Evolutionary conservation across 176 grass and related monocot genomes (phyloP), one percentile per base, ranked within the genome.

Genomic region (Zizania latifolia): DNA sequence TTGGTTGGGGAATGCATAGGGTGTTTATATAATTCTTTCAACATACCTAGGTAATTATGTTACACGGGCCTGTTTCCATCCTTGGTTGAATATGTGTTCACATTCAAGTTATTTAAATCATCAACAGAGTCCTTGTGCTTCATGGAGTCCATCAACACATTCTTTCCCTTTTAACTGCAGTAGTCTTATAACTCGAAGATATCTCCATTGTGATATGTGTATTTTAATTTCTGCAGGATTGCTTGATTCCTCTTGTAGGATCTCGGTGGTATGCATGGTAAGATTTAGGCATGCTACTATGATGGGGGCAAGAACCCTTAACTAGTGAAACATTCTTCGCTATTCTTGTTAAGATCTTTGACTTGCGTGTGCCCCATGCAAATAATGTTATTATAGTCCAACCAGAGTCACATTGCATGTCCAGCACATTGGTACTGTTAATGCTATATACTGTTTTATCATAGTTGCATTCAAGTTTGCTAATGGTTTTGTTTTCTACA

Each of bases 211-310:
- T 99, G 95, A 99, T 92, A 88, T 22, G 64, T 92, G 83, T 84
- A 92, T 89, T 92, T 91, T 82, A 94, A 92, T 98, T 91, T 98
- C 84, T 99, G 95, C 95, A 99, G 95, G 95, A 77, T 86, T 93
- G 21, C 87, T 85, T 86, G 77, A 85, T 80, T 89, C 75, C 82
- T 86, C 86, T 72, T 93, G 81, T 88, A 87, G 84, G 84, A 91
- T 93, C 72, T 82, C 48, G 89, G 71, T 89, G 89, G 79, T 88
- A 79, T 86, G 43, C 58, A 86, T 92, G 95, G 95, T 94, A 94
- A 94, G 91, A 81, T 83, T 70, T 93, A 87, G 91, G 64, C 36
- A 68, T 67, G 56, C 51, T 83, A 61, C 74, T 74, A 37, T 2
- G 5, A 53, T 74, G 68, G 62, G n/a, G 44, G 43, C 70, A 30